A percentile compares a stretch with the other conserved stretches of the same genome.
These are phyloP conservation scores for Nepenthes alata DNA, from an alignment of 179 eudicot genomes.

Conservation along the genomic window DNA sequence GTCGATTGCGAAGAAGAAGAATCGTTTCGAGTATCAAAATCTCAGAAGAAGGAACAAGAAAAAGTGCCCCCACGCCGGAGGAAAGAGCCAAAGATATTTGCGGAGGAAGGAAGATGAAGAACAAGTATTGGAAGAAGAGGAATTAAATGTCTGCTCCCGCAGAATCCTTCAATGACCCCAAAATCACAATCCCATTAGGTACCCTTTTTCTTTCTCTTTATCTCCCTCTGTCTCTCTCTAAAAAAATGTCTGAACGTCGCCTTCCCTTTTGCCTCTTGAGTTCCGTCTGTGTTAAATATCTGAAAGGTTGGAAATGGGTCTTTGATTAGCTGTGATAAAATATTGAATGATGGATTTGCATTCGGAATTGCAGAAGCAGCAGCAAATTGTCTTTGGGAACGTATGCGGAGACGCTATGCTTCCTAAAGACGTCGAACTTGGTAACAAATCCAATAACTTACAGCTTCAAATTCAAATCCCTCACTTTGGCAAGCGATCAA, in stretches of 20 bases:
- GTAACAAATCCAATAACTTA: slow-evolving; percentile 14
- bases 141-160: not conserved
- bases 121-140: not conserved
- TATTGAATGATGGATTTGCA: not conserved
- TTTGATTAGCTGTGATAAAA: not conserved
- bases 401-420: slow-evolving; percentile 30
- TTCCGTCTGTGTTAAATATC: not conserved
- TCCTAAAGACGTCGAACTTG: slow-evolving; percentile 17
- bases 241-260: too few relatives aligned
- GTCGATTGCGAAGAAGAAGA: too few relatives aligned
- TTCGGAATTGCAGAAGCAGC: slow-evolving; percentile 26
- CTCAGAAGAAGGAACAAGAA: too few relatives aligned
- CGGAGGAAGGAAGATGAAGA: not conserved
- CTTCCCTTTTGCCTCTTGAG: not conserved
- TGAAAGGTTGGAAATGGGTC: not conserved
- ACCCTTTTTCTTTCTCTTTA: not conserved
- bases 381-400: slow-evolving; percentile 28
- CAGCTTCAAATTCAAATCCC: slow-evolving; percentile 27
- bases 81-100: too few relatives aligned
- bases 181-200: not conserved
- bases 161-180: not conserved
- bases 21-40: too few relatives aligned
- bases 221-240: too few relatives aligned
- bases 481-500: slow-evolving; percentile 27
- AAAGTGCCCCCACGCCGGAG: too few relatives aligned